phyloP scores from a whole-genome alignment of 2,329 filamentous ascomycete genomes.

The Trichoderma harzianum region DNA sequence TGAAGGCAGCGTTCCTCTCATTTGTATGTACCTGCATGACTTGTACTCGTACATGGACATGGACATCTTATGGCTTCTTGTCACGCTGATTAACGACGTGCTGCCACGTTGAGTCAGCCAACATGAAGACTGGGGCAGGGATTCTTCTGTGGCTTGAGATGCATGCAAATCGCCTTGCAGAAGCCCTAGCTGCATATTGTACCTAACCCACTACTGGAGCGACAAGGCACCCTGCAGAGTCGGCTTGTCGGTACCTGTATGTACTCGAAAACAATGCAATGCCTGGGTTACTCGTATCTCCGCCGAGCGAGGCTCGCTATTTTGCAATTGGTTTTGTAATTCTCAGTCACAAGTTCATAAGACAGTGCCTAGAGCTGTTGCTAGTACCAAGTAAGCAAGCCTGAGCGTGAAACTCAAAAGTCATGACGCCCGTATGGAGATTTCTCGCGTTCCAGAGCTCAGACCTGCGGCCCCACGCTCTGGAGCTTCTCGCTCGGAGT shows the following conservation, averaged over 20 bases:
- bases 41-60: background rate
- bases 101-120: background rate
- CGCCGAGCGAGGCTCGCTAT: background rate
- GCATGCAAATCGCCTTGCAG: constrained; percentile 14
- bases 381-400: constrained; percentile 1
- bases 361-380: background rate
- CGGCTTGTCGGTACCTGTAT: background rate
- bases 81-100: background rate
- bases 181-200: background rate
- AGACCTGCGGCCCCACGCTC: background rate
- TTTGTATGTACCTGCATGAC: background rate
- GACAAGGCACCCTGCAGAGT: background rate
- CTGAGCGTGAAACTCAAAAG: background rate
- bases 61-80: background rate
- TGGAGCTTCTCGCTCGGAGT: background rate
- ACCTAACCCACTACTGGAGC: background rate
- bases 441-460: constrained; percentile 12
- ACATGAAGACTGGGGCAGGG: background rate
- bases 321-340: background rate
- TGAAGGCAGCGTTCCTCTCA: background rate
- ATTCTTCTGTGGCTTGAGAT: background rate
- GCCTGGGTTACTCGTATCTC: background rate
- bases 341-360: background rate
- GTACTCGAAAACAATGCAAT: background rate
- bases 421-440: background rate